Base-by-base conservation (phyloP, 768 basidiomycete genomes). In the Podaxis sp. region DNA sequence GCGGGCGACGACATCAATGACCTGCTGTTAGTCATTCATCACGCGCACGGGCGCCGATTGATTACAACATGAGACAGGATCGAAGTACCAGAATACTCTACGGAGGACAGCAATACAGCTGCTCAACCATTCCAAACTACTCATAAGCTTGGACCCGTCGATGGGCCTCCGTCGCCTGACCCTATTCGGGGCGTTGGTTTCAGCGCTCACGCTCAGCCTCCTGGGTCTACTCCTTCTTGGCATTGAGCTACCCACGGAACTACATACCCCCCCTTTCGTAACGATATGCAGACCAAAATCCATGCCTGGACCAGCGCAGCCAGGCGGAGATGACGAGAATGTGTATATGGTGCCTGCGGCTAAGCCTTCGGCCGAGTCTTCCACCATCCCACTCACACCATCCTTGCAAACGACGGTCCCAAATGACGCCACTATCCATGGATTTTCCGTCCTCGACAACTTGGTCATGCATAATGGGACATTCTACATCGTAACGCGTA, bases 391-490 rank as follows among this genome's bases (percentile, higher is more conserved):
- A 6, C 44, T 61, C 2, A 36, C 44, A 5, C 48, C 52, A 0
- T 27, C 42, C 2, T 48, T 61, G 11, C 35, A 55, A 46, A 61
- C 59, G 1, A 48, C 59, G 1, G 18, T 61, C 16, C 59, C 59
- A n/a, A 47, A 55, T 37, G 44, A 46, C 18, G 53, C 59, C 2
- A 61, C 37, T 5, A 55, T 50, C 27, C 52, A 59, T 46, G 90
- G 91, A 21, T 92, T 90, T 82, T 90, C 89, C 0, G 72, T 91
- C 46, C 84, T 91, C 63, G 83, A 85, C 55, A 82, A 88, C 62
- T 70, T 93, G 3, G 91, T 93, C 72, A 81, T 91, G 71, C 78
- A 82, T 56, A 85, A 89, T 63, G 88, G 89, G 21, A 90, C 87
- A 1, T 80, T 91, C 62, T 86, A 82, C 67, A 76, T 89, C 59